These are phyloP conservation scores for Exophiala bonariae DNA, from an alignment of 2,329 filamentous ascomycete species.

Conservation along the genomic window DNA sequence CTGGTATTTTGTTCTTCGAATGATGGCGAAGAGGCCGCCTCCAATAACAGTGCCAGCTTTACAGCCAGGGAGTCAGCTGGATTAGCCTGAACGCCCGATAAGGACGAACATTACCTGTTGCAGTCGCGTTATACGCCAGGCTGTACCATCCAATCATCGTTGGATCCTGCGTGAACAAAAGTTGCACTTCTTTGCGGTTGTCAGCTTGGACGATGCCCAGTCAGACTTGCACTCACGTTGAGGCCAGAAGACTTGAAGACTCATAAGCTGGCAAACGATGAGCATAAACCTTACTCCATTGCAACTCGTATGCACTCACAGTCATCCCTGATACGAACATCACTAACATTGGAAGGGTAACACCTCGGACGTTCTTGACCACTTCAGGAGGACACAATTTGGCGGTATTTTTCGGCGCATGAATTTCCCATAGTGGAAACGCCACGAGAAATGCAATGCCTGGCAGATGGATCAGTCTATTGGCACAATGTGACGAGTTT, in stretches of 20 bases:
- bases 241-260: slow-evolving; percentile 12
- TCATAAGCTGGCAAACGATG: slow-evolving; percentile 1
- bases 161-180: slow-evolving; percentile 3
- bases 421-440: slow-evolving; percentile 14
- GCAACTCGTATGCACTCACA: neutral
- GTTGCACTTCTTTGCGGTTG: slow-evolving; percentile 5
- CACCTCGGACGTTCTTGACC: slow-evolving; percentile 6
- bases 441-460: slow-evolving; percentile 6
- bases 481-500: neutral
- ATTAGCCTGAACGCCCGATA: neutral
- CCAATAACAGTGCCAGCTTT: neutral
- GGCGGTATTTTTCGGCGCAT: slow-evolving; percentile 3
- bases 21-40: neutral
- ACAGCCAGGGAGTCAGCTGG: too few species aligned
- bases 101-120: neutral
- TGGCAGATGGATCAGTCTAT: neutral
- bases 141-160: slow-evolving; percentile 5
- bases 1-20: slow-evolving; percentile 6
- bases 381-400: slow-evolving; percentile 14
- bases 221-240: neutral
- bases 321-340: slow-evolving; percentile 8
- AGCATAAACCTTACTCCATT: neutral
- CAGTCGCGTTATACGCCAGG: slow-evolving; percentile 2
- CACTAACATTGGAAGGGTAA: slow-evolving; percentile 6
- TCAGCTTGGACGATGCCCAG: neutral